Percentiles rank a stretch among this genome's conserved stretches.
Conservation (phyloP, 768 basidiomycete species). For the Russula virescens region DNA sequence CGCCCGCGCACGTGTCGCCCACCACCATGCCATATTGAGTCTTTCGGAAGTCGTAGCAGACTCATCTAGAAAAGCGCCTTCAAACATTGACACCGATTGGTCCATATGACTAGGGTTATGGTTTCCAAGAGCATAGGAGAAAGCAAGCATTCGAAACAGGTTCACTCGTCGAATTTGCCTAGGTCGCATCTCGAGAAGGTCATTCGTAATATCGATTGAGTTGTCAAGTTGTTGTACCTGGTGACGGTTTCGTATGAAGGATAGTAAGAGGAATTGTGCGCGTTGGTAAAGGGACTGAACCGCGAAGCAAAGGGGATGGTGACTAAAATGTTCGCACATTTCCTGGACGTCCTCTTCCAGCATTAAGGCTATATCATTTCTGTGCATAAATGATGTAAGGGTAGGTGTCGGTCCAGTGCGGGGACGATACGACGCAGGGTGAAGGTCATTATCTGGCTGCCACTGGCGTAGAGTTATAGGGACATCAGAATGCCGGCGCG, state of each 20-base stretch:
- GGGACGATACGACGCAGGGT: background rate
- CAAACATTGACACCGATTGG: background rate
- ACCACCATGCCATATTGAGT: too few species aligned
- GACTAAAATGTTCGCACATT: background rate
- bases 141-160: background rate
- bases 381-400: background rate
- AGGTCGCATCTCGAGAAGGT: background rate
- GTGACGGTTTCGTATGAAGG: background rate
- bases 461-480: background rate
- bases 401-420: background rate
- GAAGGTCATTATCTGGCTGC: background rate
- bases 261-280: background rate
- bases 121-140: background rate
- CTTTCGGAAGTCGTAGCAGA: too few species aligned
- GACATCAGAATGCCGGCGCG: background rate
- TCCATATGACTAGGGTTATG: too few species aligned
- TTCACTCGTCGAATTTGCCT: background rate
- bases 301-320: background rate
- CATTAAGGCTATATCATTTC: background rate
- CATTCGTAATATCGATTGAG: background rate
- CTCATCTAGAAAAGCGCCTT: background rate
- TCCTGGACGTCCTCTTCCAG: background rate
- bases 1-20: background rate
- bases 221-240: background rate
- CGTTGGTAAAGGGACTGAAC: background rate